phyloP scores from a whole-genome alignment of 2,329 filamentous ascomycete species.

The Sporothrix inflata region DNA sequence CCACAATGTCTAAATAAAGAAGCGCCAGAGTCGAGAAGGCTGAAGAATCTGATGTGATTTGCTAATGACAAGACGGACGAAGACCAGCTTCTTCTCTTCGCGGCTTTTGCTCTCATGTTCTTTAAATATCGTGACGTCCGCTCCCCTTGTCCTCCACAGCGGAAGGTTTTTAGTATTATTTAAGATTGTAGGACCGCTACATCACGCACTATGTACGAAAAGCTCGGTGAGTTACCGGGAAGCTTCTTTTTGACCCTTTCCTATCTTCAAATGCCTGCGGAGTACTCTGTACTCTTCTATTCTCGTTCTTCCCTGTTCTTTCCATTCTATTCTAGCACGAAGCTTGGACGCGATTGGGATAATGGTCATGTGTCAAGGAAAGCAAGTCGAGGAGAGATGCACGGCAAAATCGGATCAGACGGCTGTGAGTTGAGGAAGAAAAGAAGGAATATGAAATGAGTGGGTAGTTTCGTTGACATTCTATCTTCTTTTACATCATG shows the following conservation, averaged over 20 bases:
- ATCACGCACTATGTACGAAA: not conserved
- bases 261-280: not conserved
- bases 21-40: not conserved
- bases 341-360: not conserved
- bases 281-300: too few relatives aligned
- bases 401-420: not conserved
- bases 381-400: not conserved
- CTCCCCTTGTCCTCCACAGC: not conserved
- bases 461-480: not conserved
- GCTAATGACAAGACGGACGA: not conserved
- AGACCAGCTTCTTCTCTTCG: not conserved
- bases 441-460: not conserved
- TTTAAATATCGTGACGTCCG: not conserved
- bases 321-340: not conserved
- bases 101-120: not conserved
- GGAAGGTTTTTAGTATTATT: not conserved
- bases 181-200: slow-evolving; percentile 8
- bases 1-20: slow-evolving; percentile 27
- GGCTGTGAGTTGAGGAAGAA: not conserved
- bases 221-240: not conserved
- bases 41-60: not conserved
- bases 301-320: not conserved
- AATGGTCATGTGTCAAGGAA: not conserved
- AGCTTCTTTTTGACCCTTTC: not conserved
- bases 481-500: not conserved